Evolutionary conservation across 306 rosid species (phyloP).

Genomic region (Vicia villosa): DNA sequence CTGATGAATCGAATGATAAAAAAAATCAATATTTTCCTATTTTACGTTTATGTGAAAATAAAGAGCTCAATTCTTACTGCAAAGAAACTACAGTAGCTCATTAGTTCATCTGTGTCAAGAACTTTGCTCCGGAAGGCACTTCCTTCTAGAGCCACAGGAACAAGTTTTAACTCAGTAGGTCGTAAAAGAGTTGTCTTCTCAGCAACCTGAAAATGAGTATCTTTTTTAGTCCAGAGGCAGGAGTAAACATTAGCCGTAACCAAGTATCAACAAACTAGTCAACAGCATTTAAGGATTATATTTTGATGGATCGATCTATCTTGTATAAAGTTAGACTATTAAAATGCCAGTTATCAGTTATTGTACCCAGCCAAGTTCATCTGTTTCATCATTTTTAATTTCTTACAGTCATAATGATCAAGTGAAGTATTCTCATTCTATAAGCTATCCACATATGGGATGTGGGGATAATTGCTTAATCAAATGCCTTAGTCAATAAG

Average conservation of each 20-base stretch:
- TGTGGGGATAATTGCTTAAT: neutral
- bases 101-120: conserved; percentile 84
- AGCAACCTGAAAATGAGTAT: conserved; percentile 70
- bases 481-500: conserved; percentile 8
- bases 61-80: conserved; percentile 63
- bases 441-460: conserved; percentile 26
- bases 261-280: conserved; percentile 20
- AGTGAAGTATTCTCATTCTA: conserved; percentile 22
- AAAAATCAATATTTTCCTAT: neutral
- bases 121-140: conserved; percentile 87
- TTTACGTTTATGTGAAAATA: conserved; percentile 2
- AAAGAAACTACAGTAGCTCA: conserved; percentile 83
- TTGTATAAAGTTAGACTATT: conserved; percentile 9
- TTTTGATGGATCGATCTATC: conserved; percentile 3
- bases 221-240: conserved; percentile 32
- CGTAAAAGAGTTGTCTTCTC: conserved; percentile 88
- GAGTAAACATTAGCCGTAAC: conserved; percentile 18
- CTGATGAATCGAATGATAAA: neutral
- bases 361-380: conserved; percentile 24
- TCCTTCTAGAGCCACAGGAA: conserved; percentile 91
- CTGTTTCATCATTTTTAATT: conserved; percentile 9
- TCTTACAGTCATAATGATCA: conserved; percentile 29
- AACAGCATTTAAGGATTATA: neutral
- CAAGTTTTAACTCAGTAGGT: conserved; percentile 88
- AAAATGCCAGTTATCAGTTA: conserved; percentile 16